Conservation (phyloP, 768 basidiomycete species). For the Lentinula guzmanii region DNA sequence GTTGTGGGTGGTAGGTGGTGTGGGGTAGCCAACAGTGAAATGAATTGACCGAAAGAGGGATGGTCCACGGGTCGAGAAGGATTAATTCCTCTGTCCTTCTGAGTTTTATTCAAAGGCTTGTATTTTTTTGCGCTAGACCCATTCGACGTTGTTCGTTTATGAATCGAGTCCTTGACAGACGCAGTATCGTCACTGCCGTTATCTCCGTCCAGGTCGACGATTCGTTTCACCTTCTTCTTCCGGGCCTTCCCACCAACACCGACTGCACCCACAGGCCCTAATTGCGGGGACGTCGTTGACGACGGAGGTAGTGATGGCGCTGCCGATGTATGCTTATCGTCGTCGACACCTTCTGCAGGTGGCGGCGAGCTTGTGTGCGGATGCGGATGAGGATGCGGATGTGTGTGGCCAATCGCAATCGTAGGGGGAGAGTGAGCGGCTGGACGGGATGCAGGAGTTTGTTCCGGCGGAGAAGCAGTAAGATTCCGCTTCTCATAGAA, state of each 20-base stretch:
- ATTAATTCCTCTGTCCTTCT: constrained; percentile 11
- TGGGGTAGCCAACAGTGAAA: neutral
- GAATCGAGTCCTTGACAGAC: constrained; percentile 13
- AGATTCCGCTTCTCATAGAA: constrained; percentile 68
- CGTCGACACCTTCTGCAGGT: constrained; percentile 8
- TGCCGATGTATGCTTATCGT: neutral
- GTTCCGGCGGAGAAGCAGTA: constrained; percentile 39
- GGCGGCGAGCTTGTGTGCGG: constrained; percentile 15
- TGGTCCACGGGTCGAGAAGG: neutral
- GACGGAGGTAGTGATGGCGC: constrained; percentile 33
- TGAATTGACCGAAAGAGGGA: constrained; percentile 6
- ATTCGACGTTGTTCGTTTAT: constrained; percentile 27
- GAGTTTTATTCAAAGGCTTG: constrained; percentile 14
- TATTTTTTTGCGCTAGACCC: constrained; percentile 16
- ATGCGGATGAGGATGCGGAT: constrained; percentile 16
- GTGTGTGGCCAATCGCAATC: constrained; percentile 46
- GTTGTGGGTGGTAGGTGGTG: neutral
- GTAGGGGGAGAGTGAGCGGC: constrained; percentile 54
- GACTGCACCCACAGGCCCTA: constrained; percentile 27
- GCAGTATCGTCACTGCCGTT: constrained; percentile 29
- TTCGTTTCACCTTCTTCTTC: constrained; percentile 63
- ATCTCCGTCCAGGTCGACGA: constrained; percentile 70
- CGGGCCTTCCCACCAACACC: constrained; percentile 34
- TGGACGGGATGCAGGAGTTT: constrained; percentile 45
- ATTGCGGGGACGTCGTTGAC: constrained; percentile 38